These are phyloP conservation scores for Candida jianshihensis DNA, from an alignment of 805 yeast species.

Conservation along the genomic window DNA sequence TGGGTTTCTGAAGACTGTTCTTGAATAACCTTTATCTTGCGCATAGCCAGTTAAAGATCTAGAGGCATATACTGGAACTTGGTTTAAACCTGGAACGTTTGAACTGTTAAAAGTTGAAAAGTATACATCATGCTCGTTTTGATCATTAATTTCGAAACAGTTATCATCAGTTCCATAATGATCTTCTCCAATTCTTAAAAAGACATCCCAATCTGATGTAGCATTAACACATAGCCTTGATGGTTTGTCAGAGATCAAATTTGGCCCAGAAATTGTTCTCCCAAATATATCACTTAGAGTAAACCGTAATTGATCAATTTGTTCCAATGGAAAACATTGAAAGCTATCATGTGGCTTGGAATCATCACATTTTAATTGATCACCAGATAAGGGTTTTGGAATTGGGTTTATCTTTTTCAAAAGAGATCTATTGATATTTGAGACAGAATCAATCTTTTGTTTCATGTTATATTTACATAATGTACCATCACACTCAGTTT, in stretches of 20 bases:
- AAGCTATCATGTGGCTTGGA: constrained; percentile 51
- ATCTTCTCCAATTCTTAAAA: constrained; percentile 23
- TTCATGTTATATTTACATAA: constrained; percentile 47
- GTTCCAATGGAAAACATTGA: constrained; percentile 75
- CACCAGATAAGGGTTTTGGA: constrained; percentile 73
- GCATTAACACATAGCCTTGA: constrained; percentile 39
- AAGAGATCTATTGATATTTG: constrained; percentile 63
- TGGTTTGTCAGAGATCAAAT: constrained; percentile 42
- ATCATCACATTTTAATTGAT: constrained; percentile 66
- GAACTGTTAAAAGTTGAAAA: constrained; percentile 39
- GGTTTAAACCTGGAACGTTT: constrained; percentile 28
- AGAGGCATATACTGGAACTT: constrained; percentile 66
- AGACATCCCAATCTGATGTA: constrained; percentile 41
- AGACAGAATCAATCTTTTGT: constrained; percentile 64
- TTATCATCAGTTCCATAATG: constrained; percentile 27
- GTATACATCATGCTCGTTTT: constrained; percentile 22
- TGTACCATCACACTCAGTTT: constrained; percentile 40
- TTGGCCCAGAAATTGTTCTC: constrained; percentile 53
- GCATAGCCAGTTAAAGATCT: constrained; percentile 89
- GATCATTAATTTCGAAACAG: constrained; percentile 28
- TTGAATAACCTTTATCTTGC: constrained; percentile 84
- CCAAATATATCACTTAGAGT: constrained; percentile 66
- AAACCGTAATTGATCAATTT: constrained; percentile 39
- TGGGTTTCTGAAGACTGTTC: constrained; percentile 73
- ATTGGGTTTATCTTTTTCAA: constrained; percentile 59